Percentiles rank a stretch among this genome's conserved stretches.
Evolutionary conservation across 116 monocot genomes (phyloP).

Genomic region (Papilionanthe hybrid): DNA sequence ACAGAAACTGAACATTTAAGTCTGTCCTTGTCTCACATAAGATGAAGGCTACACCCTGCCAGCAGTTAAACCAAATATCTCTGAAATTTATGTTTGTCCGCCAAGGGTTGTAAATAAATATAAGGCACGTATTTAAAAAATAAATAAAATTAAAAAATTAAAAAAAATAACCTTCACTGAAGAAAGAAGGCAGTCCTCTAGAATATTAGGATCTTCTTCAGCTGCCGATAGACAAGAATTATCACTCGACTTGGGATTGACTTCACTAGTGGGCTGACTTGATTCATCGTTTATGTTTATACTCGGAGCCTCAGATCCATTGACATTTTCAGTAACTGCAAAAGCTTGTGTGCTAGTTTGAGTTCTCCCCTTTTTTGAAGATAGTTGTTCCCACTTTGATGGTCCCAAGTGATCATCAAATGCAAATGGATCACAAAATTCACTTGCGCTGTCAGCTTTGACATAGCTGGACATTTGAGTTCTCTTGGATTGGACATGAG

Average conservation of each 20-base stretch:
- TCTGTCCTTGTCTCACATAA: not conserved
- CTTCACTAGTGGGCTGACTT: slow-evolving; percentile 33
- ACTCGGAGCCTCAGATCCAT: slow-evolving; percentile 24
- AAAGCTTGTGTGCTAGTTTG: slow-evolving; percentile 18
- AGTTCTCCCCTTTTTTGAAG: slow-evolving; percentile 36
- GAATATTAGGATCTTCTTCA: slow-evolving; percentile 55
- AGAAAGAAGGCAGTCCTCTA: slow-evolving; percentile 86
- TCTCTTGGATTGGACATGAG: slow-evolving; percentile 33
- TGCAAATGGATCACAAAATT: slow-evolving; percentile 76
- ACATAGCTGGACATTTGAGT: slow-evolving; percentile 32
- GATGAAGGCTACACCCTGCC: not conserved
- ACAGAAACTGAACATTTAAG: not conserved
- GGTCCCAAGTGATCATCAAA: slow-evolving; percentile 85
- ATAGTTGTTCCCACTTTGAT: slow-evolving; percentile 81
- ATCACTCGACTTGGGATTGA: slow-evolving; percentile 18
- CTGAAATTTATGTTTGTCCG: not conserved
- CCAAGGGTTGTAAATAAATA: not conserved
- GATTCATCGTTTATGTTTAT: slow-evolving; percentile 19
- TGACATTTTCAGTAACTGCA: slow-evolving; percentile 22
- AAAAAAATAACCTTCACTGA: slow-evolving; percentile 71
- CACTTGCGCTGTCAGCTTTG: slow-evolving; percentile 13
- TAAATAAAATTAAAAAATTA: no score
- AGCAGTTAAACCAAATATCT: not conserved
- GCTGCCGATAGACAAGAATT: slow-evolving; percentile 12
- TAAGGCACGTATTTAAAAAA: not conserved